These are phyloP conservation scores for Heterobasidion occidentale DNA, from an alignment of 1,284 basidiomycete species.

Conservation along the genomic window DNA sequence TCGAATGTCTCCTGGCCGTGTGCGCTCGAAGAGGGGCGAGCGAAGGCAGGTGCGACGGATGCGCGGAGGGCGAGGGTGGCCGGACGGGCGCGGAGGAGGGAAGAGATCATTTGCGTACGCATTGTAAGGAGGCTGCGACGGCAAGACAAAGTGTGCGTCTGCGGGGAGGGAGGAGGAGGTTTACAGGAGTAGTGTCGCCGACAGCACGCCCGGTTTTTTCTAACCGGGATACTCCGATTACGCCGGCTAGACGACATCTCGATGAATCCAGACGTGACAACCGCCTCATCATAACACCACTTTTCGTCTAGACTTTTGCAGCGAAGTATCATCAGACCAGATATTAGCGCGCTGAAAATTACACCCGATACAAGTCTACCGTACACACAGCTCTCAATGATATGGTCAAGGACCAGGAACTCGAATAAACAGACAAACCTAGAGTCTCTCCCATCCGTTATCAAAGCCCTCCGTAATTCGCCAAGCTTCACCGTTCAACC, in stretches of 20 bases:
- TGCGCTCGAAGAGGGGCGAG: slow-evolving; percentile 39
- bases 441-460: slow-evolving; percentile 38
- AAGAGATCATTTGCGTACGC: slow-evolving; percentile 35
- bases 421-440: not conserved
- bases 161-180: slow-evolving; percentile 25
- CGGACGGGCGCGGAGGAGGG: slow-evolving; percentile 48
- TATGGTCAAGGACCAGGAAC: not conserved
- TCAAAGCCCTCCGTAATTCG: slow-evolving; percentile 52
- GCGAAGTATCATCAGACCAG: no score
- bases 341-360: no score
- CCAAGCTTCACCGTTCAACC: slow-evolving; percentile 52
- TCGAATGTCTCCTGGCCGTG: slow-evolving; percentile 91
- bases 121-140: not conserved
- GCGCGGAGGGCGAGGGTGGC: slow-evolving; percentile 14
- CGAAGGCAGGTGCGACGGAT: slow-evolving; percentile 28
- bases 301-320: not conserved
- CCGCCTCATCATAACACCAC: not conserved
- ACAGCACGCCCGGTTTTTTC: slow-evolving; percentile 4
- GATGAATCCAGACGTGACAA: not conserved
- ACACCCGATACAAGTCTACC: not conserved
- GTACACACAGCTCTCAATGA: not conserved
- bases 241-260: not conserved
- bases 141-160: not conserved
- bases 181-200: not conserved
- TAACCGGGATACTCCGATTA: not conserved